A percentile compares a stretch with the other conserved stretches of the same genome.
Evolutionary conservation across 2,329 filamentous ascomycete genomes (phyloP).

Genomic region (Epichloe gansuensis): DNA sequence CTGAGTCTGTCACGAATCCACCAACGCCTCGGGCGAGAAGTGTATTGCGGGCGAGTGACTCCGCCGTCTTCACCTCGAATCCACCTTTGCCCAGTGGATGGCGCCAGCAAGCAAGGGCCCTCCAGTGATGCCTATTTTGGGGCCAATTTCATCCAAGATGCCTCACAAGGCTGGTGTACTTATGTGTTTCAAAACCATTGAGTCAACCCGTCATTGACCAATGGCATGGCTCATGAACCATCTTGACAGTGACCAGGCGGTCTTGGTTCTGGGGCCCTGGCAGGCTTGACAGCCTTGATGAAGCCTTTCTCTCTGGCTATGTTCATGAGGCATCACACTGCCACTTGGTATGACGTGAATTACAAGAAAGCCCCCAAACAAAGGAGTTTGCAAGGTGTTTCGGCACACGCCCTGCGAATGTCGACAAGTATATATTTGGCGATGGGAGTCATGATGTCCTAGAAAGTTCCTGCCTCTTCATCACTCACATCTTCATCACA

Average conservation of each 20-base stretch:
- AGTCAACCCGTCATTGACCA: not conserved
- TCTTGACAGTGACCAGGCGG: not conserved
- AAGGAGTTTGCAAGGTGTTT: not conserved
- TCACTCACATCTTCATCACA: not conserved
- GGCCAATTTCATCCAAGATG: not conserved
- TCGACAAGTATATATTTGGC: not conserved
- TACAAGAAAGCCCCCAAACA: not conserved
- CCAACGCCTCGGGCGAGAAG: not conserved
- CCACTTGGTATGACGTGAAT: not conserved
- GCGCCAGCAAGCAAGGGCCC: not conserved
- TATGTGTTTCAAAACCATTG: not conserved
- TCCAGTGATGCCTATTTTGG: not conserved
- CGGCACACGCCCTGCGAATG: not conserved
- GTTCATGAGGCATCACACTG: slow-evolving; percentile 1
- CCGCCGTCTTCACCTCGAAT: not conserved
- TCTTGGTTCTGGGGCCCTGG: not conserved
- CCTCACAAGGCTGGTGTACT: not conserved
- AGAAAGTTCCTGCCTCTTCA: not conserved
- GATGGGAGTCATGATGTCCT: not conserved
- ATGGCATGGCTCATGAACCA: not conserved
- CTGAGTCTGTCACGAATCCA: not conserved
- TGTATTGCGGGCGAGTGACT: not conserved
- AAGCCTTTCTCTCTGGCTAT: not conserved
- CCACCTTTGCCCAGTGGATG: slow-evolving; percentile 1
- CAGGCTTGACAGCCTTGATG: not conserved